phyloP scores from a whole-genome alignment of 1,284 basidiomycete genomes.

The Singerocomus inundabilis region DNA sequence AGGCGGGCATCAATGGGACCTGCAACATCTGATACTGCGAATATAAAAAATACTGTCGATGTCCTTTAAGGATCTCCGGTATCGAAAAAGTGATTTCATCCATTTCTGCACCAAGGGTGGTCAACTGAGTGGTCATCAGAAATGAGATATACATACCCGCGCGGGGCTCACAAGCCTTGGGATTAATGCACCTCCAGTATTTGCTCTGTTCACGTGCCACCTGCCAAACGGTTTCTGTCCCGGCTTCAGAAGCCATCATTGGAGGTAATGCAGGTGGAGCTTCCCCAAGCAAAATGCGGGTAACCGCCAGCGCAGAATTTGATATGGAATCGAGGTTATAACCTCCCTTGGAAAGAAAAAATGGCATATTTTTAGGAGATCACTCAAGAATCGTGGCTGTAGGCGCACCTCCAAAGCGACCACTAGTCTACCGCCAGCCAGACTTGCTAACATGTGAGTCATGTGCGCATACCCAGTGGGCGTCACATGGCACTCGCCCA shows the following conservation, averaged over 20 bases:
- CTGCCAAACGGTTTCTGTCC: constrained; percentile 84
- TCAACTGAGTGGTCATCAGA: neutral
- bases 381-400: neutral
- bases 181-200: constrained; percentile 87
- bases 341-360: constrained; percentile 68
- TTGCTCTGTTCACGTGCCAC: constrained; percentile 85
- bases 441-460: constrained; percentile 93
- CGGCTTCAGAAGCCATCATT: constrained; percentile 71
- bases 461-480: constrained; percentile 98
- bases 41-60: constrained; percentile 79
- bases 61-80: constrained; percentile 81
- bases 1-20: constrained; percentile 71
- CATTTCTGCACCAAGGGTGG: constrained; percentile 41
- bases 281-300: constrained; percentile 83
- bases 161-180: constrained; percentile 74
- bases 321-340: constrained; percentile 94
- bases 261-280: constrained; percentile 72
- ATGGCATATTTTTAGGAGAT: neutral
- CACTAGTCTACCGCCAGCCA: constrained; percentile 87
- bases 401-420: constrained; percentile 85
- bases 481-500: constrained; percentile 89
- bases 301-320: constrained; percentile 83
- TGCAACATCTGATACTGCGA: constrained; percentile 72
- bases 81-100: constrained; percentile 62
- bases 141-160: constrained; percentile 49